Percentiles rank a stretch among this genome's conserved stretches.
Evolutionary conservation across 495 filamentous ascomycete genomes (phyloP).

Genomic region (Copromyces sp.): DNA sequence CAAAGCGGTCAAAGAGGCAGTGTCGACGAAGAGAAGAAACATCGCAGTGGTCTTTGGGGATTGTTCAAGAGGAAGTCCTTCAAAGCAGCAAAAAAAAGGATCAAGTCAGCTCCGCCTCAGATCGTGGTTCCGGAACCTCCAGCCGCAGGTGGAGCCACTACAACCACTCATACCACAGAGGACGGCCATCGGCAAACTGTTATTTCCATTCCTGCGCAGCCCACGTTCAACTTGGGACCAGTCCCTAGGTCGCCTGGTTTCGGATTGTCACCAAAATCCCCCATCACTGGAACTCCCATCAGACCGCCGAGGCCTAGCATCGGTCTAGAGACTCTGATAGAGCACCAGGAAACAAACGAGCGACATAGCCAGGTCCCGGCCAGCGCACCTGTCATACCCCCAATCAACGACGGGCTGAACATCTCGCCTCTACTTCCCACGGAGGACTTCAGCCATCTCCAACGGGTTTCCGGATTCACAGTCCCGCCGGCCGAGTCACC

Average conservation of each 20-base stretch:
- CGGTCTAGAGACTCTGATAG: constrained; percentile 14
- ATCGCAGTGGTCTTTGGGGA: constrained; percentile 6
- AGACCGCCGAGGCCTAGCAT: constrained; percentile 4
- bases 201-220: constrained; percentile 37
- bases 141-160: constrained; percentile 28
- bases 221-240: background rate
- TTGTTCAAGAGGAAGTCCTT: constrained; percentile 1
- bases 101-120: constrained; percentile 7
- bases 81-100: background rate
- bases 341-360: constrained; percentile 11
- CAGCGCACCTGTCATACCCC: constrained; percentile 1
- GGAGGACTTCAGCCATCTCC: background rate
- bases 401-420: background rate
- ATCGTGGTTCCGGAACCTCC: constrained; percentile 38
- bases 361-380: background rate
- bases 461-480: background rate
- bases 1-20: background rate
- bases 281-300: background rate
- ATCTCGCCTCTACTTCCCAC: background rate
- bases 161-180: background rate
- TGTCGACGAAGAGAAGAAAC: constrained; percentile 3
- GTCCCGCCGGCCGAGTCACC: background rate
- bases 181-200: constrained; percentile 39
- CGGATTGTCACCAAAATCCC: background rate
- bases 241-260: background rate